phyloP scores from a whole-genome alignment of 768 basidiomycete genomes.

The Termitomyces sp. region DNA sequence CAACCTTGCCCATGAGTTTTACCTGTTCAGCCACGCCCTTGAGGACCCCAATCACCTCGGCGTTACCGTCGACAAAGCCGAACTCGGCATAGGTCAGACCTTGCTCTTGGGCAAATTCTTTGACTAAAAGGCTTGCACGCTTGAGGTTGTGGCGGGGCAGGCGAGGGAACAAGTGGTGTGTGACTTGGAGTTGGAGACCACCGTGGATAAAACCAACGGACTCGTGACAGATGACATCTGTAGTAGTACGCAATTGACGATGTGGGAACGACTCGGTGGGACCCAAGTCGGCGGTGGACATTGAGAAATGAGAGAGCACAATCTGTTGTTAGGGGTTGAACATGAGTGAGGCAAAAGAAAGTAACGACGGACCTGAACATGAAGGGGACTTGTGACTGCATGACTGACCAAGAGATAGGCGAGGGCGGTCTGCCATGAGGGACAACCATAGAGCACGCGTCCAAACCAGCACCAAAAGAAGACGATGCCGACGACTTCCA shows the following conservation, averaged over 20 bases:
- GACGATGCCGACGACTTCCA: slow-evolving; percentile 70
- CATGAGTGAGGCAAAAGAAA: not conserved
- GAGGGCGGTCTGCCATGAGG: slow-evolving; percentile 64
- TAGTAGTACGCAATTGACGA: slow-evolving; percentile 95
- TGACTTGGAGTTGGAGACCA: slow-evolving; percentile 96
- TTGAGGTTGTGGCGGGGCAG: slow-evolving; percentile 91
- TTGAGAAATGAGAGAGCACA: slow-evolving; percentile 95
- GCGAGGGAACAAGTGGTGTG: slow-evolving; percentile 95
- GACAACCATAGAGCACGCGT: slow-evolving; percentile 62
- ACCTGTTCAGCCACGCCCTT: slow-evolving; percentile 85
- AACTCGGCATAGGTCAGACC: slow-evolving; percentile 88
- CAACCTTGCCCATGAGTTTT: slow-evolving; percentile 76
- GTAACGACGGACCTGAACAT: slow-evolving; percentile 71
- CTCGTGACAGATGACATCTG: slow-evolving; percentile 86
- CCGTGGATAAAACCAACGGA: slow-evolving; percentile 89
- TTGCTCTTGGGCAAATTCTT: slow-evolving; percentile 82
- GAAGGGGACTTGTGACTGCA: slow-evolving; percentile 82
- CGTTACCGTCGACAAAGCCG: slow-evolving; percentile 83
- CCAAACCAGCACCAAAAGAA: slow-evolving; percentile 92
- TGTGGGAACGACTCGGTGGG: slow-evolving; percentile 89
- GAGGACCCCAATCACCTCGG: slow-evolving; percentile 78
- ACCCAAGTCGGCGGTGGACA: slow-evolving; percentile 89
- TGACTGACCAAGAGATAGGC: slow-evolving; percentile 83
- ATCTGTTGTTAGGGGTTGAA: slow-evolving; percentile 45
- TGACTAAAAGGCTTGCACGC: slow-evolving; percentile 77